Evolutionary conservation across 2,329 filamentous ascomycete species (phyloP).

Genomic region (Pyrenophora teres): DNA sequence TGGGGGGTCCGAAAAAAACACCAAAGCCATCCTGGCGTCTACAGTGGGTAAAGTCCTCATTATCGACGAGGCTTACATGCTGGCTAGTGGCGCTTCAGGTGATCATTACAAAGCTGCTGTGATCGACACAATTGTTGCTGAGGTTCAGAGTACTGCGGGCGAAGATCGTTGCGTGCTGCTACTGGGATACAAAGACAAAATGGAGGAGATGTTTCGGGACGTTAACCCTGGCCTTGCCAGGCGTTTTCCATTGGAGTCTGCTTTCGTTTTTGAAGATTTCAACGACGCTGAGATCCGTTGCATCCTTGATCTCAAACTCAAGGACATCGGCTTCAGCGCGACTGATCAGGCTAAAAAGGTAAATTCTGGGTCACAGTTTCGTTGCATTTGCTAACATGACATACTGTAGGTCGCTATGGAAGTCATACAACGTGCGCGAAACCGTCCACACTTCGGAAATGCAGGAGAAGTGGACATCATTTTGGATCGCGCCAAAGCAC

Average conservation of each 20-base stretch:
- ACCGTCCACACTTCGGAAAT: slow-evolving; percentile 71
- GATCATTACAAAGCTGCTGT: slow-evolving; percentile 66
- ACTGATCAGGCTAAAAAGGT: slow-evolving; percentile 56
- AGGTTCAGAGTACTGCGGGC: slow-evolving; percentile 70
- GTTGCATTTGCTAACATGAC: not conserved
- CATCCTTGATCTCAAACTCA: slow-evolving; percentile 69
- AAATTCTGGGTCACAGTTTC: not conserved
- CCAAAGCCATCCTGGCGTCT: slow-evolving; percentile 70
- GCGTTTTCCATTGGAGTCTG: slow-evolving; percentile 66
- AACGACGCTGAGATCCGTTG: slow-evolving; percentile 59
- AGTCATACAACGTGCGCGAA: slow-evolving; percentile 64
- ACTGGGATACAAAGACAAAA: slow-evolving; percentile 70
- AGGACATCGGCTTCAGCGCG: slow-evolving; percentile 58
- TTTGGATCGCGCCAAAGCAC: slow-evolving; percentile 61
- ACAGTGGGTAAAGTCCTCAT: slow-evolving; percentile 75
- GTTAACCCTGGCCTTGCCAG: slow-evolving; percentile 71
- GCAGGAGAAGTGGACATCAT: slow-evolving; percentile 76
- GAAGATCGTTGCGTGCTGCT: slow-evolving; percentile 75
- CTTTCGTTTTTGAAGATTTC: slow-evolving; percentile 74
- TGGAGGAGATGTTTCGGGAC: slow-evolving; percentile 74
- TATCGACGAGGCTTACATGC: slow-evolving; percentile 78
- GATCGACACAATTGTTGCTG: slow-evolving; percentile 74
- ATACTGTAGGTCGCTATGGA: slow-evolving; percentile 54
- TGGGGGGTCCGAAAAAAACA: slow-evolving; percentile 71
- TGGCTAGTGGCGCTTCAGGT: slow-evolving; percentile 52